Evolutionary conservation across 2,329 filamentous ascomycete species (phyloP).

Genomic region (Pezicula neosporulosa): DNA sequence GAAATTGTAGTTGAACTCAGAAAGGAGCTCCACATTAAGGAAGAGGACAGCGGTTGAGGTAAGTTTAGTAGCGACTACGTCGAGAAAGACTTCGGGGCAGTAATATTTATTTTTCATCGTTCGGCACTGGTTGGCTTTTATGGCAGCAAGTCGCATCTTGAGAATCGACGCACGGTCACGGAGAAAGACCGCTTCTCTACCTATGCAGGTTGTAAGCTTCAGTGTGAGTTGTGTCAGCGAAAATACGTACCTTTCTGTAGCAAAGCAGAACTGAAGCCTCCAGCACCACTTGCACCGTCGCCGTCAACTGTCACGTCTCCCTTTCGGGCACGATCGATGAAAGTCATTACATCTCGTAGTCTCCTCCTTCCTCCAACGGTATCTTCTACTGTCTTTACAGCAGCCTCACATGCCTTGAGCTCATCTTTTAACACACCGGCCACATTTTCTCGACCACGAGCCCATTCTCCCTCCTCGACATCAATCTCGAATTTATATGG

Average conservation of each 20-base stretch:
- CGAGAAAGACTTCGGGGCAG: slow-evolving; percentile 96
- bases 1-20: slow-evolving; percentile 98
- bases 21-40: slow-evolving; percentile 92
- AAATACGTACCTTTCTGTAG: slow-evolving; percentile 68
- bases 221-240: not conserved
- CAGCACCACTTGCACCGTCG: slow-evolving; percentile 78
- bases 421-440: slow-evolving; percentile 81
- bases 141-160: slow-evolving; percentile 81
- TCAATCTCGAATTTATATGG: slow-evolving; percentile 99
- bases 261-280: slow-evolving; percentile 86
- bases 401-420: slow-evolving; percentile 76
- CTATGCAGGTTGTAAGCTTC: slow-evolving; percentile 41
- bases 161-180: slow-evolving; percentile 87
- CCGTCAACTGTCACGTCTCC: slow-evolving; percentile 84
- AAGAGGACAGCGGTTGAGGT: slow-evolving; percentile 95
- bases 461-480: slow-evolving; percentile 87
- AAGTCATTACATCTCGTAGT: slow-evolving; percentile 82
- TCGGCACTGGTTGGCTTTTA: slow-evolving; percentile 88
- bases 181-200: slow-evolving; percentile 89
- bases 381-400: slow-evolving; percentile 72
- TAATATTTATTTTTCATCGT: slow-evolving; percentile 87
- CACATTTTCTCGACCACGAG: slow-evolving; percentile 78
- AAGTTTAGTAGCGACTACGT: slow-evolving; percentile 91
- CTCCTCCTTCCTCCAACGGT: slow-evolving; percentile 79
- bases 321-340: slow-evolving; percentile 85